Conservation (phyloP, 352 stramenopile genomes). For the Pythium chondricola region DNA sequence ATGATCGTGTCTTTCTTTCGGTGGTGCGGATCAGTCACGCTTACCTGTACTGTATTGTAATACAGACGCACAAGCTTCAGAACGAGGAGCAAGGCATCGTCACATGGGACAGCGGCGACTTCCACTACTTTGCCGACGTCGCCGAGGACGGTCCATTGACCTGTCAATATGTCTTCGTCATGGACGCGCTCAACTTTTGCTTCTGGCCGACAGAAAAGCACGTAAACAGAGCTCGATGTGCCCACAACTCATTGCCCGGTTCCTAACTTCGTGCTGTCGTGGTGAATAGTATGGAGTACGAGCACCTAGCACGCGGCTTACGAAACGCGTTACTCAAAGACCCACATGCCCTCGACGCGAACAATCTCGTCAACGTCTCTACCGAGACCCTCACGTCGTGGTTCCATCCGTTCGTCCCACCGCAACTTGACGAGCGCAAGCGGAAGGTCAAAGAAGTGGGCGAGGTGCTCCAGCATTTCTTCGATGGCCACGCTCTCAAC, state of each 20-base stretch:
- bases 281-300: slow-evolving; percentile 77
- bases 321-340: slow-evolving; percentile 65
- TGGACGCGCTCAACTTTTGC: slow-evolving; percentile 89
- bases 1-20: neutral
- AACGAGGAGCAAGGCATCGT: slow-evolving; percentile 33
- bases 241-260: neutral
- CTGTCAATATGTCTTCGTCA: slow-evolving; percentile 84
- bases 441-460: slow-evolving; percentile 58
- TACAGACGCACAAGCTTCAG: slow-evolving; percentile 18
- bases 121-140: slow-evolving; percentile 80
- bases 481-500: slow-evolving; percentile 43
- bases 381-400: slow-evolving; percentile 43
- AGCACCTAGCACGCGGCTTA: slow-evolving; percentile 70
- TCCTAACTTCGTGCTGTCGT: slow-evolving; percentile 1
- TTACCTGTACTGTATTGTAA: neutral
- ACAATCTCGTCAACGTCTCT: slow-evolving; percentile 31
- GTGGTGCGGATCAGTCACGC: neutral
- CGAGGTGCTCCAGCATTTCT: slow-evolving; percentile 37
- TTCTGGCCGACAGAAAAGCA: slow-evolving; percentile 84
- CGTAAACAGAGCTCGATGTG: too few relatives aligned
- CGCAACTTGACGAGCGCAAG: slow-evolving; percentile 52
- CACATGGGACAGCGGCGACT: slow-evolving; percentile 75
- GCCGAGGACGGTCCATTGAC: slow-evolving; percentile 59
- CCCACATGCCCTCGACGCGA: slow-evolving; percentile 45
- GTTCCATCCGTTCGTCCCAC: slow-evolving; percentile 59